Base-by-base conservation (phyloP, 202 grass and related monocot species). In the Panicum hallii region DNA sequence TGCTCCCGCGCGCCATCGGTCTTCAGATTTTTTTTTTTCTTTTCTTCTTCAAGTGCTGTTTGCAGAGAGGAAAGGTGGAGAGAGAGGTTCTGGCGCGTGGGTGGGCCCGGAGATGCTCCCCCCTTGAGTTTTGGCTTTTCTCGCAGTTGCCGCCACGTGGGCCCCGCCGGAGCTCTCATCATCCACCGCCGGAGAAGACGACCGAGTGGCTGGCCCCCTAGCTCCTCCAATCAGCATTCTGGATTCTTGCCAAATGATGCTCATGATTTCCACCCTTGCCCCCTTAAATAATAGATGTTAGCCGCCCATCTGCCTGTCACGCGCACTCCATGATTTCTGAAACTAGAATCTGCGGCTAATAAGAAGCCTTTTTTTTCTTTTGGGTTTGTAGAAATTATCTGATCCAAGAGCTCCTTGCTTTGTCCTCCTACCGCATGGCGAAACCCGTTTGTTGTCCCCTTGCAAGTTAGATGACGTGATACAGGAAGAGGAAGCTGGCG, bases 51-150 rank as follows among this genome's bases (percentile, higher is more conserved):
- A 11, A 3, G 41, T 9, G 4, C 2, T 8, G 4, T 11, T 16
- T 44, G 0, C 1, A 7, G 14, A 7, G 54, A 9, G 16, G 2
- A 57, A 9, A 57, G 8, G 20, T 10, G 19, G 5, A 3, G 36
- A 38, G 0, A 34, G 6, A 54, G 11, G 19, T 19, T 68, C 55
- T 54, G 34, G 20, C 72, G 47, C 61, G 63, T 19, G 52, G 14
- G 50, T 42, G 68, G 84, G 49, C 8, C 69, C 70, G 0, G 19
- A 3, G 41, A 49, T 75, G 69, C 36, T 14, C 17, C 30, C 23
- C 22, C 73, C 28, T 79, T 49, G 65, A 73, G 40, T 73, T 23
- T 58, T 1, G 71, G 60, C 62, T 79, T 83, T 83, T 67, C 15
- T 5, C 11, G 13, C 4, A 0, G 47, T 32, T 56, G 17, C 23